A percentile compares a stretch with the other conserved stretches of the same genome.
phyloP scores from a whole-genome alignment of 805 yeast genomes.

The Candida silvicultrix region DNA sequence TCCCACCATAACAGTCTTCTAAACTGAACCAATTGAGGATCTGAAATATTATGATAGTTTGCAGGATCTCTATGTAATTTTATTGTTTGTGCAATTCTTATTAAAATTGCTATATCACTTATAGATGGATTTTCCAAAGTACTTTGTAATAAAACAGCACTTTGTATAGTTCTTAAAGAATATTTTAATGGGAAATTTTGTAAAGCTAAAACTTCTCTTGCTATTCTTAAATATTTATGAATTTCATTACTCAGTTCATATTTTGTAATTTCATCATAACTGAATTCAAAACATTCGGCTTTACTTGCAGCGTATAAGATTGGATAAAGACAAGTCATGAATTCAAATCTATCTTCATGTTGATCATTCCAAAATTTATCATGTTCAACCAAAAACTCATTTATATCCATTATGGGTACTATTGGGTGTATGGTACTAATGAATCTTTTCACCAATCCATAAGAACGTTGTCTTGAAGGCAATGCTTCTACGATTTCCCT shows the following conservation, averaged over 20 bases:
- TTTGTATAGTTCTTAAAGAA: constrained; percentile 35
- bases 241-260: constrained; percentile 35
- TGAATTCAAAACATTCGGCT: constrained; percentile 53
- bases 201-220: constrained; percentile 42
- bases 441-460: constrained; percentile 41
- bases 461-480: constrained; percentile 40
- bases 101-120: constrained; percentile 48
- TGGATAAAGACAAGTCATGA: constrained; percentile 44
- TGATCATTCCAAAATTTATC: constrained; percentile 40
- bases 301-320: constrained; percentile 52
- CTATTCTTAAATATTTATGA: constrained; percentile 41
- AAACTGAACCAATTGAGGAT: constrained; percentile 41
- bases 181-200: constrained; percentile 43
- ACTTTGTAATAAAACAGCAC: constrained; percentile 44
- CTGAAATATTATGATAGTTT: constrained; percentile 41
- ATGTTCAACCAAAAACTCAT: constrained; percentile 38
- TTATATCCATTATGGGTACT: constrained; percentile 44
- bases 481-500: constrained; percentile 34
- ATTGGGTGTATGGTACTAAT: constrained; percentile 48
- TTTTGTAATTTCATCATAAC: constrained; percentile 29
- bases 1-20: constrained; percentile 66
- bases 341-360: constrained; percentile 31
- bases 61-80: constrained; percentile 57
- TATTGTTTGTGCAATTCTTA: constrained; percentile 48
- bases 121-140: constrained; percentile 51